Conservation (phyloP, 73 alveolate species). For the Breviolum minutum region DNA sequence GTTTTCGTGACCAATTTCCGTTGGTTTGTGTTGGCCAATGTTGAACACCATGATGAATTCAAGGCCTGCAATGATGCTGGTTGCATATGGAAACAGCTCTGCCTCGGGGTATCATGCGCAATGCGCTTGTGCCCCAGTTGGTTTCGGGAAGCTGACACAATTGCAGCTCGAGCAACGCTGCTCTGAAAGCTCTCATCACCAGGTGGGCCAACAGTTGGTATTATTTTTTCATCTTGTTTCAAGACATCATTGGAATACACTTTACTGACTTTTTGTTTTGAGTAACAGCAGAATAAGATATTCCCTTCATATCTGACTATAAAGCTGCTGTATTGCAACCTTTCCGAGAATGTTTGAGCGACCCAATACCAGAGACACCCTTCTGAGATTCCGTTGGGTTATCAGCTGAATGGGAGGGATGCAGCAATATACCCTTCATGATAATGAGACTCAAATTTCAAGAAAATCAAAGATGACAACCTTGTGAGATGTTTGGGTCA, state of each 20-base stretch:
- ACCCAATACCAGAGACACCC: no score
- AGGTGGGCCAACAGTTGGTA: background rate
- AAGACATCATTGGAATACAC: background rate
- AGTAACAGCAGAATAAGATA: background rate
- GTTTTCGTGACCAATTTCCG: background rate
- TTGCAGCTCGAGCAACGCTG: slow-evolving; percentile 47
- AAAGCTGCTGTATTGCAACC: background rate
- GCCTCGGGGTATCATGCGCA: slow-evolving; percentile 10
- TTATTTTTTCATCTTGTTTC: background rate
- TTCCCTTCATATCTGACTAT: background rate
- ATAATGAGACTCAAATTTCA: no score
- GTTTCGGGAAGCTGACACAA: background rate
- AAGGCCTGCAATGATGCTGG: slow-evolving; percentile 58
- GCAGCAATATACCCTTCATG: no score
- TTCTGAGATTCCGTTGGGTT: no score
- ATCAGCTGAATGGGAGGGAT: no score
- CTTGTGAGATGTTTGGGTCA: no score
- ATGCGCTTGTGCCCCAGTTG: slow-evolving; percentile 58
- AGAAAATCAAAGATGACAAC: no score
- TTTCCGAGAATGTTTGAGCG: no score
- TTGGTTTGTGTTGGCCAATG: background rate
- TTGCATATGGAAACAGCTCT: slow-evolving; percentile 15
- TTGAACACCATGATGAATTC: background rate
- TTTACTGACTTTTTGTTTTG: background rate
- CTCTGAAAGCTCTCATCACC: background rate